phyloP scores from a whole-genome alignment of 1,139 yeast species.

The Lizanozyma gosingica region DNA sequence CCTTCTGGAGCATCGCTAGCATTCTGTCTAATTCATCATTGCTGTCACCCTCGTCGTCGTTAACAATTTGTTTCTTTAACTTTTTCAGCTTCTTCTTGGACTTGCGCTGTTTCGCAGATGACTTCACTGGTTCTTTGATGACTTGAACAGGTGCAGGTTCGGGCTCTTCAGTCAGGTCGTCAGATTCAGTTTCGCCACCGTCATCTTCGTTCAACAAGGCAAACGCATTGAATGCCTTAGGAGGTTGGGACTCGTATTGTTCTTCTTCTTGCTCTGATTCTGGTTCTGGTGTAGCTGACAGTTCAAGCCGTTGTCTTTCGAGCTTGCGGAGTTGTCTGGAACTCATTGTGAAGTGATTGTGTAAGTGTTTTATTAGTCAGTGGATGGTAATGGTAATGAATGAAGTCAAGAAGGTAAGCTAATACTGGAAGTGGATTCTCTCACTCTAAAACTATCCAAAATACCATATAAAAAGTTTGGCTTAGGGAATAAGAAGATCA shows the following conservation, averaged over 20 bases:
- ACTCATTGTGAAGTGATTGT: too few relatives aligned
- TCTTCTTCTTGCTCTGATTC: constrained; percentile 8
- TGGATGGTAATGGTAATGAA: too few relatives aligned
- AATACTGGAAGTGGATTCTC: too few relatives aligned
- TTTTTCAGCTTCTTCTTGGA: constrained; percentile 6
- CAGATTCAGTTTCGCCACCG: constrained; percentile 23
- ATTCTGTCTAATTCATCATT: constrained; percentile 37
- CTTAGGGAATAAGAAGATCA: too few relatives aligned
- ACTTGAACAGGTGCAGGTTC: too few relatives aligned
- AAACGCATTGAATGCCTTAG: constrained; percentile 41
- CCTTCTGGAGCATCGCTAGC: constrained; percentile 21
- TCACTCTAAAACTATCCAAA: too few relatives aligned
- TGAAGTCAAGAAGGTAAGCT: too few relatives aligned
- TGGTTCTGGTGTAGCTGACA: constrained; percentile 5
- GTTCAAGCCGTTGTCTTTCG: constrained; percentile 9
- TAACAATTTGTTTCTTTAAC: constrained; percentile 3
- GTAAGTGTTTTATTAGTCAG: too few relatives aligned
- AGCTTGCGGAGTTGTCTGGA: not conserved
- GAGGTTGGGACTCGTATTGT: constrained; percentile 9
- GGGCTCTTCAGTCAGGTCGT: constrained; percentile 3
- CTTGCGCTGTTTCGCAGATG: constrained; percentile 9
- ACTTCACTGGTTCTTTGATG: not conserved
- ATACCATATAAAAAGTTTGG: too few relatives aligned
- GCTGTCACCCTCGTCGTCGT: constrained; percentile 13
- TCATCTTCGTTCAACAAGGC: constrained; percentile 38